Base-by-base conservation (phyloP, 768 basidiomycete genomes). In the Tricholoma bakamatsutake region DNA sequence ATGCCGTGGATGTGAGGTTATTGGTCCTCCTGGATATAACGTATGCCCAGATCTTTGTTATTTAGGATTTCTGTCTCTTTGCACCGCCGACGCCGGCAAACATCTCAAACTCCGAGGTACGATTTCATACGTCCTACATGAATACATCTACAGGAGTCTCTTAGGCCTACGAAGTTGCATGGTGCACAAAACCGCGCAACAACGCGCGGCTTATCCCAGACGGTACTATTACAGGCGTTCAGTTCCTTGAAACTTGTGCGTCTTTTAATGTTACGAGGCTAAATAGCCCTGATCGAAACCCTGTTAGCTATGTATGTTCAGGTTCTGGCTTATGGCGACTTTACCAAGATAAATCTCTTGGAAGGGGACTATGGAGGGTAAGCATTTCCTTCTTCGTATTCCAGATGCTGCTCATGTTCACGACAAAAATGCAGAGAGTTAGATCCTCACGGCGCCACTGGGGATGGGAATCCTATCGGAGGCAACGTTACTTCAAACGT, bases 161-260 rank as follows among this genome's bases (percentile, higher is more conserved):
- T 21, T 56, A 78, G 73, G 73, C 71, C 0, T 62, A 67, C 54
- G 75, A 76, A 57, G 75, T 78, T 11, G 77, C 77, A 4, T 78
- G 76, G 76, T 78, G 77, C 54, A 74, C 73, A 3, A 59, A 74
- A 57, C 70, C 67, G 9, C 69, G 76, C 45, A 78, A 78, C 61
- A 72, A 76, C 37, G 76, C 76, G 4, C 71, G 77, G 28, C 62
- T 77, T 12, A 76, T 78, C 57, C 77, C 77, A 0, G 76, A 78
- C 55, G 75, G 74, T 24, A 72, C 71, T 0, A 58, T 78, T 43
- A 72, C 68, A 11, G 76, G 74, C 28, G 71, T 75, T 30, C 69
- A 72, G 4, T 71, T 76, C 64, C 61, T 77, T 28, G 74, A 73
- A 59, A 76, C 74, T 30, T 70, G 73, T 72, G 34, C 10, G 61